Conservation (phyloP, 2,329 filamentous ascomycete species). For the Lasiodiplodia hormozganensis region DNA sequence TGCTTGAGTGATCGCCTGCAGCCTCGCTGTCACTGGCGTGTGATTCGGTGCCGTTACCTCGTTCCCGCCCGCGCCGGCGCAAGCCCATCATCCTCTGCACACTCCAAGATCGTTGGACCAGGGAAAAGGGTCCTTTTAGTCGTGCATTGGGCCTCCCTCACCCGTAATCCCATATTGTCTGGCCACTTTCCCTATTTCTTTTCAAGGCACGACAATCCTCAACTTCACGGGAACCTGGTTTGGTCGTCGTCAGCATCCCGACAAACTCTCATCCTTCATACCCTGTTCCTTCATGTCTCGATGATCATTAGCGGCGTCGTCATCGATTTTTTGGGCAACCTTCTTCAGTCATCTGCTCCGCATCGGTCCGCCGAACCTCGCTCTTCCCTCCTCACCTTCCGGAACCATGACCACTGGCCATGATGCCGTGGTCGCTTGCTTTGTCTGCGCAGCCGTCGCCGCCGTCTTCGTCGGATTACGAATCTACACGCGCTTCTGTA, state of each 20-base stretch:
- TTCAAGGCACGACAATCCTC: background rate
- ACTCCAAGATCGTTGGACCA: background rate
- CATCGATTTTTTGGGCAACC: no score
- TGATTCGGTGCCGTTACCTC: background rate
- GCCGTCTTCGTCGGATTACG: conserved; percentile 14
- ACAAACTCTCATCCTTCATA: no score
- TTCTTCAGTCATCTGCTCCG: background rate
- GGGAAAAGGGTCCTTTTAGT: conserved; percentile 1
- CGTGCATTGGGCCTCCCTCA: background rate
- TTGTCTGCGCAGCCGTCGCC: conserved; percentile 19
- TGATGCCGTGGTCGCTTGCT: conserved; percentile 13
- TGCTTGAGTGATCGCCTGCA: background rate
- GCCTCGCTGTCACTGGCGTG: background rate
- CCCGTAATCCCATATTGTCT: background rate
- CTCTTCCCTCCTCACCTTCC: background rate
- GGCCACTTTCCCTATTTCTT: background rate
- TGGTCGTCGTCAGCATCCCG: background rate
- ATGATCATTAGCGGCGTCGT: no score
- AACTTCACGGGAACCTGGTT: background rate
- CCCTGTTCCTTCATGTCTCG: no score
- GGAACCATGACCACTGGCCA: conserved; percentile 14
- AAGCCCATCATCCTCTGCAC: background rate
- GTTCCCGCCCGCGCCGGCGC: conserved; percentile 6
- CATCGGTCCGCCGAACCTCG: background rate
- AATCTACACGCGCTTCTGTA: conserved; percentile 15